Evolutionary conservation across 2,329 filamentous ascomycete genomes (phyloP).

Genomic region (Mycogone perniciosa): DNA sequence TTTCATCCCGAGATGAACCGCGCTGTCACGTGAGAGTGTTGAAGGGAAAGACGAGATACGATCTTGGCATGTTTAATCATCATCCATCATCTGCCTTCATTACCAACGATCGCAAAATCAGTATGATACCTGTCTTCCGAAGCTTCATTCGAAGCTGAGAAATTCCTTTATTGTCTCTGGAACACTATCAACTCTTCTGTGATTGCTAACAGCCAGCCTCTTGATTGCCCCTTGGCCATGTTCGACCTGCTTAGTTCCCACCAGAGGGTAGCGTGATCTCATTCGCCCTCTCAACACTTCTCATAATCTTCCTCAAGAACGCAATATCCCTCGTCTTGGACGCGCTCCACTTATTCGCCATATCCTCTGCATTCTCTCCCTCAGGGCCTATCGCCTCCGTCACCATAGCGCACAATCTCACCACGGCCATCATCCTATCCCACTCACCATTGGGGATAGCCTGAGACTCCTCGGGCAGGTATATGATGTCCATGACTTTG

Average conservation of each 20-base stretch:
- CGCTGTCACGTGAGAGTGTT: slow-evolving; percentile 21
- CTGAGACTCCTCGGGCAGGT: slow-evolving; percentile 23
- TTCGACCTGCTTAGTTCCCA: background rate
- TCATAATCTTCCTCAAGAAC: slow-evolving; percentile 19
- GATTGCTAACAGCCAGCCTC: background rate
- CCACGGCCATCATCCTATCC: slow-evolving; percentile 21
- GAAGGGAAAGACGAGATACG: background rate
- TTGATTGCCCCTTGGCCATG: background rate
- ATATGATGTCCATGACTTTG: slow-evolving; percentile 21
- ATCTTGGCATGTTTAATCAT: too few relatives aligned
- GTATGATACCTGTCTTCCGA: too few relatives aligned
- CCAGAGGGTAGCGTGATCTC: background rate
- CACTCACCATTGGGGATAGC: slow-evolving; percentile 20
- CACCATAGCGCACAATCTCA: slow-evolving; percentile 22
- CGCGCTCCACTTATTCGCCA: slow-evolving; percentile 20
- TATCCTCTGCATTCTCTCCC: slow-evolving; percentile 15
- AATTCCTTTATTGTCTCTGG: too few relatives aligned
- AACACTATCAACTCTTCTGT: too few relatives aligned
- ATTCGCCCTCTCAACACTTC: background rate
- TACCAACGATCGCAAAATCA: background rate
- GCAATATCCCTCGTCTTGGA: slow-evolving; percentile 20
- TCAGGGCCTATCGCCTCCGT: slow-evolving; percentile 19
- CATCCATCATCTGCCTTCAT: background rate
- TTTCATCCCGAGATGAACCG: slow-evolving; percentile 9
- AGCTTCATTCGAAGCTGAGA: too few relatives aligned